A percentile compares a stretch with the other conserved stretches of the same genome.
Conservation (phyloP, 2,329 filamentous ascomycete genomes). For the Pseudogymnoascus sp. region DNA sequence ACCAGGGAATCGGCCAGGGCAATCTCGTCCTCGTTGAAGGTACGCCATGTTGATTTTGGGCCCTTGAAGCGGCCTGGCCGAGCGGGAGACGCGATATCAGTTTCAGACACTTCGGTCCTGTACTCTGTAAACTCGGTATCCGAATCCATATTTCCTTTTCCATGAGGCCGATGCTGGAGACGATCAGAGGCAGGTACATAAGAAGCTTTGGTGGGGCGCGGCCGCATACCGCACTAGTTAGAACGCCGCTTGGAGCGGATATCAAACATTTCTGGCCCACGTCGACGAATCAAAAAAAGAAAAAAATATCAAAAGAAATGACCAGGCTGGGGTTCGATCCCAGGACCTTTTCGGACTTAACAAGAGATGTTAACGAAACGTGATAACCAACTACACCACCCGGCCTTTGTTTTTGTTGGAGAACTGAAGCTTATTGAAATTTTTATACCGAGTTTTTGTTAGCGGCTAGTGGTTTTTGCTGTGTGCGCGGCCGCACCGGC, state of each 20-base stretch:
- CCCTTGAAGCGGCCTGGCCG: constrained; percentile 71
- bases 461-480: background rate
- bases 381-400: constrained; percentile 1
- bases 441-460: background rate
- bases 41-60: constrained; percentile 57
- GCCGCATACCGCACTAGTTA: background rate
- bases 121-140: background rate
- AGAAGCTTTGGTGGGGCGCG: background rate
- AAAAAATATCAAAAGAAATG: constrained; percentile 3
- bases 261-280: background rate
- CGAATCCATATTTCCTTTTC: background rate
- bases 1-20: constrained; percentile 57
- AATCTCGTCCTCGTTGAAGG: constrained; percentile 54
- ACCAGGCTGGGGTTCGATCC: constrained; percentile 7
- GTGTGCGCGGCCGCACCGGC: background rate
- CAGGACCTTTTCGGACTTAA: constrained; percentile 1
- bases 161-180: background rate
- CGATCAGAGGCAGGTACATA: background rate
- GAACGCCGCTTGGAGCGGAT: background rate
- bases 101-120: background rate
- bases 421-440: background rate
- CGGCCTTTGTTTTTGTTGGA: background rate
- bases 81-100: constrained; percentile 14
- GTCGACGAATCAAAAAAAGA: background rate
- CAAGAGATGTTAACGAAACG: background rate